These are phyloP conservation scores for Phytophthora meadii DNA, from an alignment of 352 stramenopile species.

Conservation along the genomic window DNA sequence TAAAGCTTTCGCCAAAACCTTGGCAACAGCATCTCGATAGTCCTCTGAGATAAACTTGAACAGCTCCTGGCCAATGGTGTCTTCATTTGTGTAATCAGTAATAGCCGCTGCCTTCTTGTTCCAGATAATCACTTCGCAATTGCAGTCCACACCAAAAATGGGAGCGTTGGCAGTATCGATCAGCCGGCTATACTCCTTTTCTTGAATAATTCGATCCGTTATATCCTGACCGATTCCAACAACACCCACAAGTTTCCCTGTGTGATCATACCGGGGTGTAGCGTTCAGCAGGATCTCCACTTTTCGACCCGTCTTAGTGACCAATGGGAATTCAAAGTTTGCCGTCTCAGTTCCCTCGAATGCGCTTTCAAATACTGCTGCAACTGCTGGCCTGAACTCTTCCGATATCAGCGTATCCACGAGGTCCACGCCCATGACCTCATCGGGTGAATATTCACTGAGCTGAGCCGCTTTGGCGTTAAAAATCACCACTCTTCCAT, in stretches of 20 bases:
- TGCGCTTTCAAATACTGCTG: constrained; percentile 57
- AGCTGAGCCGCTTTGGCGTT: constrained; percentile 83
- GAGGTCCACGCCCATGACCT: constrained; percentile 86
- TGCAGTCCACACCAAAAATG: constrained; percentile 70
- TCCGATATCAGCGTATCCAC: constrained; percentile 78
- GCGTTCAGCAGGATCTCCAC: constrained; percentile 63
- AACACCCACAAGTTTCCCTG: constrained; percentile 56
- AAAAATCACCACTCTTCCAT: constrained; percentile 71
- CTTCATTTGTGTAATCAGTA: constrained; percentile 85
- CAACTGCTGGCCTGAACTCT: constrained; percentile 53
- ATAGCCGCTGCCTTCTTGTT: constrained; percentile 88
- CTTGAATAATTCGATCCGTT: constrained; percentile 65
- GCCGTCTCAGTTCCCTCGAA: constrained; percentile 59
- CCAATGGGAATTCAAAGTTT: constrained; percentile 64
- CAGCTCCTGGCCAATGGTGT: constrained; percentile 75
- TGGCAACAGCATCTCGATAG: constrained; percentile 63
- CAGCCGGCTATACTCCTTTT: constrained; percentile 70
- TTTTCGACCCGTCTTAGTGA: constrained; percentile 65
- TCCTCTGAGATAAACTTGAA: constrained; percentile 73
- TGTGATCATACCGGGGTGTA: constrained; percentile 57
- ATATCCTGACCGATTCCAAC: constrained; percentile 70
- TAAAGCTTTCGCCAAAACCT: constrained; percentile 63
- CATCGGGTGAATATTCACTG: constrained; percentile 80
- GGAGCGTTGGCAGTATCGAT: constrained; percentile 76
- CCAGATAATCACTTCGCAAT: constrained; percentile 83